phyloP scores from a whole-genome alignment of 148 eudicot species.

The Spergularia marina region DNA sequence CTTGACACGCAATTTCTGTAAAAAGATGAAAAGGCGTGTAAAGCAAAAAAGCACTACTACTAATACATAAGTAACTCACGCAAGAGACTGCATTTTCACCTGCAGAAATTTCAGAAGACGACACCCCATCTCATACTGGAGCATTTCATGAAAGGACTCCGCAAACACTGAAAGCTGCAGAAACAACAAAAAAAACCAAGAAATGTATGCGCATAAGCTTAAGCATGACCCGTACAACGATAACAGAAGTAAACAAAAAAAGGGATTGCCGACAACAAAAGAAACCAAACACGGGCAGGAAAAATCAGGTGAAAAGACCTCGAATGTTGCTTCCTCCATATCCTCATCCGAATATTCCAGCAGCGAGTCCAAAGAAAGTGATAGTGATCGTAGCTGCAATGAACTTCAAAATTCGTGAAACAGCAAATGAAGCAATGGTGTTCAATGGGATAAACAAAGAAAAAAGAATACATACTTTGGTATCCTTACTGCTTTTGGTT shows the following conservation, averaged over 20 bases:
- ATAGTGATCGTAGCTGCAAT: constrained; percentile 75
- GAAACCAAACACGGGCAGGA: not conserved
- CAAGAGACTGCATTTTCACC: constrained; percentile 36
- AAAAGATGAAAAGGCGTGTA: not conserved
- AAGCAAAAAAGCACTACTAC: not conserved
- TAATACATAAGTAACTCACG: not conserved
- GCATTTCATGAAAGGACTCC: constrained; percentile 94
- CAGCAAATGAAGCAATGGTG: not conserved
- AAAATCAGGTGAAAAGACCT: constrained; percentile 42
- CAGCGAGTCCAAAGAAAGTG: constrained; percentile 89
- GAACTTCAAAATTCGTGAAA: constrained; percentile 19
- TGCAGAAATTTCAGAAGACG: constrained; percentile 73
- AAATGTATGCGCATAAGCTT: not conserved
- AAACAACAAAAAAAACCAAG: constrained; percentile 4
- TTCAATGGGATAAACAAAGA: not conserved
- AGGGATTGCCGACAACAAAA: not conserved
- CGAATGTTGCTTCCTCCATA: constrained; percentile 84
- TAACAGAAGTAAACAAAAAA: not conserved
- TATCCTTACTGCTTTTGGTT: constrained; percentile 56
- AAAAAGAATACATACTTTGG: constrained; percentile 47
- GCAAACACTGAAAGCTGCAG: constrained; percentile 90
- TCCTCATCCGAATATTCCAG: constrained; percentile 85
- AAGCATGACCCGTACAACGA: not conserved
- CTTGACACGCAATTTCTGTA: constrained; percentile 67
- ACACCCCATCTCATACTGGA: constrained; percentile 86